Conservation (phyloP, 345 rosid genomes). For the Sisymbrium altissimum region DNA sequence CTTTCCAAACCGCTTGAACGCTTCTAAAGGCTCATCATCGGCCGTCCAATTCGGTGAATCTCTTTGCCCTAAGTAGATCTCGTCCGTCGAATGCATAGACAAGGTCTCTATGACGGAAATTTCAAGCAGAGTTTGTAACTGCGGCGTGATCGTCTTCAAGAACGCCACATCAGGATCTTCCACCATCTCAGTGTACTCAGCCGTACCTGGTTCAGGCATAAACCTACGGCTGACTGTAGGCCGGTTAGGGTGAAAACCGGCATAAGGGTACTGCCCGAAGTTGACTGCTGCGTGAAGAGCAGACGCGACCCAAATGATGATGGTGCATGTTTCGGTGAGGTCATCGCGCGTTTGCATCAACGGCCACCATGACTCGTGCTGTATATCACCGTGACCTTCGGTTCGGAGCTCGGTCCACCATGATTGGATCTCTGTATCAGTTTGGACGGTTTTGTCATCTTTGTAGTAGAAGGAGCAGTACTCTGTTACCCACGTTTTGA, state of each 20-base stretch:
- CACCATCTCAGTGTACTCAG: constrained; percentile 60
- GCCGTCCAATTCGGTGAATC: constrained; percentile 68
- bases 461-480: constrained; percentile 74
- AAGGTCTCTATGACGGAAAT: constrained; percentile 76
- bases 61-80: constrained; percentile 85
- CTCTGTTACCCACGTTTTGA: constrained; percentile 73
- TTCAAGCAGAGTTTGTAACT: constrained; percentile 79
- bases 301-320: constrained; percentile 84
- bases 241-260: constrained; percentile 92
- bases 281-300: constrained; percentile 98
- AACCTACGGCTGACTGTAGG: constrained; percentile 85
- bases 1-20: constrained; percentile 59
- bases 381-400: constrained; percentile 79
- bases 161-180: constrained; percentile 49
- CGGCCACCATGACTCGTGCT: constrained; percentile 81
- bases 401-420: constrained; percentile 84
- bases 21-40: constrained; percentile 58
- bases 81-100: constrained; percentile 82
- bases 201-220: constrained; percentile 87
- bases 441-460: constrained; percentile 49
- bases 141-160: constrained; percentile 89
- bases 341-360: constrained; percentile 52
- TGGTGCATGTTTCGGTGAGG: constrained; percentile 68
- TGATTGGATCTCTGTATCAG: constrained; percentile 67
- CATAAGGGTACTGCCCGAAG: constrained; percentile 93